Percentiles rank a stretch among this genome's conserved stretches.
Evolutionary conservation across 2,329 filamentous ascomycete species (phyloP).

Genomic region (Fusarium xyrophilum): DNA sequence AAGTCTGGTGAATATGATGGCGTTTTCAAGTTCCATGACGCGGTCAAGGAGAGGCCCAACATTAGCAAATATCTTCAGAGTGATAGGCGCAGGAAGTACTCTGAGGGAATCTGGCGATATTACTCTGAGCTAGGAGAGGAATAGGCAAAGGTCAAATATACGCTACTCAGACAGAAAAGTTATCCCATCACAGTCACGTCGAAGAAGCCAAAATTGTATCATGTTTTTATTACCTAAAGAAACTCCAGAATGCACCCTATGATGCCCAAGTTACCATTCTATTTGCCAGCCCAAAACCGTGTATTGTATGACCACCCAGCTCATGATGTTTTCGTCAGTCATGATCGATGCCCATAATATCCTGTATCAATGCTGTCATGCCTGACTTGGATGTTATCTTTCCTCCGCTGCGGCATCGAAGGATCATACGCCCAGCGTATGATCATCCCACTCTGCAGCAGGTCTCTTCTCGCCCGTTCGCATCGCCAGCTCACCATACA

Average conservation of each 20-base stretch:
- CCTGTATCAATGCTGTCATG: conserved; percentile 32
- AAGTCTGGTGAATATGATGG: conserved; percentile 62
- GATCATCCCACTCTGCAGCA: conserved; percentile 40
- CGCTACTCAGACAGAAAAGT: background rate
- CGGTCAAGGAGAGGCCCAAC: conserved; percentile 66
- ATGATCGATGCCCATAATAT: conserved; percentile 28
- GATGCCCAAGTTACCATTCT: background rate
- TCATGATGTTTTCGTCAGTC: conserved; percentile 1
- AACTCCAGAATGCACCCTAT: background rate
- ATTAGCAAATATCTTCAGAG: conserved; percentile 75
- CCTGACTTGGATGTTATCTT: conserved; percentile 3
- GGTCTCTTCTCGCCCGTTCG: conserved; percentile 29
- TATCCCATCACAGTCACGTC: background rate
- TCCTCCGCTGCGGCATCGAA: conserved; percentile 5
- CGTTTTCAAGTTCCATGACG: conserved; percentile 70
- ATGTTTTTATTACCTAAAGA: background rate
- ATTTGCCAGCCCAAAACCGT: background rate
- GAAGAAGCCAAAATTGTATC: background rate
- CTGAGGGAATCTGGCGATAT: conserved; percentile 71
- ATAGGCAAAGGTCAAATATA: background rate
- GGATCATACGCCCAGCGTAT: conserved; percentile 17
- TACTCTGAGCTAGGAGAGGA: conserved; percentile 74
- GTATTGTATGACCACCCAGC: background rate
- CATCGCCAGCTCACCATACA: conserved; percentile 37
- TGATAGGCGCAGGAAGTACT: conserved; percentile 66